Percentiles rank a stretch among this genome's conserved stretches.
phyloP scores from a whole-genome alignment of 208 protist genomes.

The Tetramitus jugosus region DNA sequence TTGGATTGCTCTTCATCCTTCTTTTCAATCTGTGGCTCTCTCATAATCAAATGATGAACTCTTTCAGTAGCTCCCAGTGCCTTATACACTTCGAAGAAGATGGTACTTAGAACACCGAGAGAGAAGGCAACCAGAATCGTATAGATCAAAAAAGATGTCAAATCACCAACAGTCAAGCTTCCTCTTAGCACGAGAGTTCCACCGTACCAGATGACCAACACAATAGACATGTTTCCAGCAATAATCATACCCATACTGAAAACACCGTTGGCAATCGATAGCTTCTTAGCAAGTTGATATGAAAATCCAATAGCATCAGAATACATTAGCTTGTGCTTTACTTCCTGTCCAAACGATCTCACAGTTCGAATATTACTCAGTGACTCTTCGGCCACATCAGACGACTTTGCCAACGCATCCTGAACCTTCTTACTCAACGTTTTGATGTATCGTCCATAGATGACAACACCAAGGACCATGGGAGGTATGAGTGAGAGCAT shows the following conservation, averaged over 20 bases:
- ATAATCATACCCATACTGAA: not conserved
- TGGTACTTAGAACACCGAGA: not conserved
- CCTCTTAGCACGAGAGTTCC: not conserved
- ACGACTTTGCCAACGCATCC: conserved; percentile 62
- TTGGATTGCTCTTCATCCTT: not conserved
- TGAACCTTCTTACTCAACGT: conserved; percentile 42
- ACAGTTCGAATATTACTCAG: conserved; percentile 66
- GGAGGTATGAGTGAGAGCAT: not conserved
- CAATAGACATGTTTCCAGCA: not conserved
- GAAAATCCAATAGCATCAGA: not conserved
- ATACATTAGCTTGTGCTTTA: conserved; percentile 27
- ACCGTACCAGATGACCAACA: conserved; percentile 27
- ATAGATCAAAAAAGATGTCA: conserved; percentile 23
- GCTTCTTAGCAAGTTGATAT: not conserved
- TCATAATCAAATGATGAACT: not conserved
- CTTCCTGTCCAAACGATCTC: conserved; percentile 57
- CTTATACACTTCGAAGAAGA: not conserved
- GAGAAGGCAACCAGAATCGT: not conserved
- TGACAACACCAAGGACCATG: not conserved
- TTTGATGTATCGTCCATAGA: conserved; percentile 11
- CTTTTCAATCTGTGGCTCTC: not conserved
- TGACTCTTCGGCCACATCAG: conserved; percentile 64
- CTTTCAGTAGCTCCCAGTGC: not conserved
- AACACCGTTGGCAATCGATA: not conserved
- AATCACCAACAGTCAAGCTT: not conserved